Conservation (phyloP, 192 early-diverging fungal species). For the Rhizophagus clarus region DNA sequence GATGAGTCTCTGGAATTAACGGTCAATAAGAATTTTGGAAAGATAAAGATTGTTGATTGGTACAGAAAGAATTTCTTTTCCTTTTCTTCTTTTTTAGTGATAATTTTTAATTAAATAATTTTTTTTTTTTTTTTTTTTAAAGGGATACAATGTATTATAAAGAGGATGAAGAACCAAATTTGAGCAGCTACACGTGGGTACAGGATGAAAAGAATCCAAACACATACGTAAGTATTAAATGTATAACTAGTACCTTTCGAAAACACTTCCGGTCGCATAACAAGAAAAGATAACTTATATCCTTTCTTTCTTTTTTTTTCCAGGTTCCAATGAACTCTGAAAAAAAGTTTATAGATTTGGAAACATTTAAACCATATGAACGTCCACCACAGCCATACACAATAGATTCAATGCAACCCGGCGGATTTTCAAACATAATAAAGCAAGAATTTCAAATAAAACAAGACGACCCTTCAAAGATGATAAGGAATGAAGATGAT, state of each 20-base stretch:
- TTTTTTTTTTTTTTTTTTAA: neutral
- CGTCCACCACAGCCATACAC: neutral
- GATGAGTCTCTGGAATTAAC: constrained; percentile 9
- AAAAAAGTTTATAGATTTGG: neutral
- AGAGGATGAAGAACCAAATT: neutral
- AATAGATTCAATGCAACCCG: neutral
- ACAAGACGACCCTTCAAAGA: neutral
- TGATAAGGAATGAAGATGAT: neutral
- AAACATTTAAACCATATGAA: constrained; percentile 4
- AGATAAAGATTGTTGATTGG: constrained; percentile 20
- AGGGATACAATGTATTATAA: constrained; percentile 5
- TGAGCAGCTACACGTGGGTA: neutral
- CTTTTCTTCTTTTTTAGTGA: neutral
- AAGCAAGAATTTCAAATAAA: constrained; percentile 1
- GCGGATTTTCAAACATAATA: neutral
- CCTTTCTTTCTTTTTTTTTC: neutral
- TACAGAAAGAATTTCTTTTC: neutral
- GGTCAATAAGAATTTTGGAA: constrained; percentile 20
- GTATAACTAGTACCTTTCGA: no score
- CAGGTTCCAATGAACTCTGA: neutral
- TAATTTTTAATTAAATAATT: neutral
- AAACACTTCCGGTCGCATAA: no score
- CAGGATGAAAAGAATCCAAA: neutral
- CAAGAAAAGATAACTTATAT: neutral
- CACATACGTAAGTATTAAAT: neutral